Conservation (phyloP, 176 grass and related monocot genomes). For the Pharus latifolius region DNA sequence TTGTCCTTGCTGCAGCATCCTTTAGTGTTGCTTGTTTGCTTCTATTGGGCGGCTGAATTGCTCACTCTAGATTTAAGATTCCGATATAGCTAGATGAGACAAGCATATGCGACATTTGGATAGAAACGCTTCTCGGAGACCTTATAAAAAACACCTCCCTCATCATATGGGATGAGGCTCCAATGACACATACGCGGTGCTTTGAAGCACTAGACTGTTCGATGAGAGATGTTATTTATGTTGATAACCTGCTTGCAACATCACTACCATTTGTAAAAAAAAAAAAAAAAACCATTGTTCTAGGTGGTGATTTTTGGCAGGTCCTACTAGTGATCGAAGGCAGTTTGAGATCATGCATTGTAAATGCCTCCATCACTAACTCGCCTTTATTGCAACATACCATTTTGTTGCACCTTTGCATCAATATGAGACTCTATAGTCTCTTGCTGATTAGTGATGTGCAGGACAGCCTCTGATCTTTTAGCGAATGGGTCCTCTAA, state of each 20-base stretch:
- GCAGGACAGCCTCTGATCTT: not conserved
- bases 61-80: slow-evolving; percentile 8
- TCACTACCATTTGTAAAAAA: not conserved
- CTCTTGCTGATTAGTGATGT: too few relatives aligned
- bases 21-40: not conserved
- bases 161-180: slow-evolving; percentile 3
- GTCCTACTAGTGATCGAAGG: not conserved
- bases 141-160: not conserved
- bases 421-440: not conserved
- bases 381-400: not conserved
- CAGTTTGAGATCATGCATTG: not conserved
- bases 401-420: not conserved
- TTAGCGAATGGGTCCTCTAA: not conserved
- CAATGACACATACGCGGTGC: not conserved
- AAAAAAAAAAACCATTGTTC: not conserved
- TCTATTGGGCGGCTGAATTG: not conserved
- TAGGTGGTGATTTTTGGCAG: not conserved
- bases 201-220: slow-evolving; percentile 14
- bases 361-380: not conserved
- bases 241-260: too few relatives aligned
- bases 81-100: not conserved
- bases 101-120: not conserved
- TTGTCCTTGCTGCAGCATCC: not conserved
- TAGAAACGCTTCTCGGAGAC: not conserved
- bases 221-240: not conserved